Evolutionary conservation across 2,329 filamentous ascomycete species (phyloP).

Genomic region (Xylariaceae sp.): DNA sequence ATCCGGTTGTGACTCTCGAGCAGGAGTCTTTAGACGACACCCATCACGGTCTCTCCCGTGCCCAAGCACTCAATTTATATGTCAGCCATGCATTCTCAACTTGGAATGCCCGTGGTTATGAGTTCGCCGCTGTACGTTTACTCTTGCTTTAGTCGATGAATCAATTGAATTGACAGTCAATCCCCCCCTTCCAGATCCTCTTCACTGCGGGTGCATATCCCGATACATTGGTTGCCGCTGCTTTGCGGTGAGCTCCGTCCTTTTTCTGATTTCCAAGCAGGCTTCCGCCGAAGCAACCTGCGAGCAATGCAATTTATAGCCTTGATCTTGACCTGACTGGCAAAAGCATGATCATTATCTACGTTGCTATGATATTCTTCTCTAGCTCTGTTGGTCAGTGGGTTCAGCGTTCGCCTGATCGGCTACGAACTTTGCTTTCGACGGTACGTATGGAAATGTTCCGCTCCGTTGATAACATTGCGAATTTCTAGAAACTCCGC

Average conservation of each 20-base stretch:
- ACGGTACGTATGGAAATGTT: conserved; percentile 20
- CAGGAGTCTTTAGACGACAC: not conserved
- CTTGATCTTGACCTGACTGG: conserved; percentile 3
- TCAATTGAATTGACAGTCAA: not conserved
- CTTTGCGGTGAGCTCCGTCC: conserved; percentile 32
- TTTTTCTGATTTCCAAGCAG: not conserved
- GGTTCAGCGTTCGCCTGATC: conserved; percentile 37
- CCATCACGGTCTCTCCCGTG: conserved; percentile 25
- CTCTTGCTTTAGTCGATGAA: not conserved
- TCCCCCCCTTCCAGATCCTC: conserved; percentile 39
- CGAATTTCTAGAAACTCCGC: too few species aligned
- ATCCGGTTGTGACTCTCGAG: not conserved
- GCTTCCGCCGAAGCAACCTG: not conserved
- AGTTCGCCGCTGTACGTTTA: conserved; percentile 49
- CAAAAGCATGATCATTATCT: conserved; percentile 31
- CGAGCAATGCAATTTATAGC: not conserved
- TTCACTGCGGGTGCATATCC: conserved; percentile 49
- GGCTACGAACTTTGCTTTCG: conserved; percentile 37
- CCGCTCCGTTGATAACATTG: too few species aligned
- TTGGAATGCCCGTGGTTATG: conserved; percentile 54
- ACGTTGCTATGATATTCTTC: conserved; percentile 38
- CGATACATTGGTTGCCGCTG: conserved; percentile 37
- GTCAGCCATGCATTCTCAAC: conserved; percentile 52
- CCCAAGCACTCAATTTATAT: conserved; percentile 41
- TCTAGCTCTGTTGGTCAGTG: conserved; percentile 40